These are phyloP conservation scores for Elsinoe arachidis DNA, from an alignment of 2,329 filamentous ascomycete species.

Conservation along the genomic window DNA sequence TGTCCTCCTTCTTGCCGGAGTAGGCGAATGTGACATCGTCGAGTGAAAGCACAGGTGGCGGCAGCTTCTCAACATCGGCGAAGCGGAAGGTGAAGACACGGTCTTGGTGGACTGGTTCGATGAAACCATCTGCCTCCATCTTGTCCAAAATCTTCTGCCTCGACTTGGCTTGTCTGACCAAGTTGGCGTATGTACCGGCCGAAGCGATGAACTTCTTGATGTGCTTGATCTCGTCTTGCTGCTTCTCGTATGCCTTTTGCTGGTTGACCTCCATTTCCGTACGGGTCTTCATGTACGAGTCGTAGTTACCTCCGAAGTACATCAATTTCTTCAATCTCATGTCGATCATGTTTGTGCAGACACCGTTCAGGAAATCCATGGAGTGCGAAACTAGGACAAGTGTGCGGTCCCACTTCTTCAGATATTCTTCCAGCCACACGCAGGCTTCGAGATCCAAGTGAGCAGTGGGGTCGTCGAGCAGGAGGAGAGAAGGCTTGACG, in stretches of 20 bases:
- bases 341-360: conserved; percentile 97
- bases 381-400: conserved; percentile 95
- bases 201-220: conserved; percentile 99
- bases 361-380: conserved; percentile 98
- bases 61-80: conserved; percentile 98
- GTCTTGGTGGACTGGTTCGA: conserved; percentile 79
- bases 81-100: conserved; percentile 96
- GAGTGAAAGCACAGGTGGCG: conserved; percentile 89
- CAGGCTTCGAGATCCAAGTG: conserved; percentile 99
- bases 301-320: conserved; percentile 99
- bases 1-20: conserved; percentile 79
- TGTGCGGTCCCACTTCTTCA: conserved; percentile 99
- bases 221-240: conserved; percentile 97
- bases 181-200: conserved; percentile 98
- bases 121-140: conserved; percentile 99
- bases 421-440: conserved; percentile 98
- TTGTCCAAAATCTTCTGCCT: conserved; percentile 99
- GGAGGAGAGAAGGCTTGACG: conserved; percentile 89
- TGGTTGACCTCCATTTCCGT: conserved; percentile 94
- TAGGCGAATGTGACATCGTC: conserved; percentile 98
- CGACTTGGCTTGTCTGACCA: conserved; percentile 97
- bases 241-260: conserved; percentile 97
- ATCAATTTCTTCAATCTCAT: conserved; percentile 83
- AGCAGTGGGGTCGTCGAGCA: conserved; percentile 96
- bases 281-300: conserved; percentile 89